Evolutionary conservation across 208 protist species (phyloP), one percentile per base, ranked within the genome.

Genomic region (Wallacemonas sp.): DNA sequence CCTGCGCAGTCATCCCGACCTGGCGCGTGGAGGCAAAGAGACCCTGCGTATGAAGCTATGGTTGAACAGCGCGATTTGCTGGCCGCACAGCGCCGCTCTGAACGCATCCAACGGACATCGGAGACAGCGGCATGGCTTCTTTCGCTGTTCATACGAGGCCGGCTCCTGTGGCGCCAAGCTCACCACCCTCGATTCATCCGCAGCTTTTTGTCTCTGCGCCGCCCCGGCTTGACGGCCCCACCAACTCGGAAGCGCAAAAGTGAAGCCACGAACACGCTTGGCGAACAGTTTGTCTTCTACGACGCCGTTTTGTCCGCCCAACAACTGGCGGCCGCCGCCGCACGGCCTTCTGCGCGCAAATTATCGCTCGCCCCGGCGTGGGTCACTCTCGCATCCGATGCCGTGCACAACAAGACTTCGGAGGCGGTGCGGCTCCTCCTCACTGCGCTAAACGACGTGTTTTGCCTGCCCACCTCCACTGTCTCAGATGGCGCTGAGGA

Each of bases 11-110:
- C 46, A 8, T 24, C 46, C 15, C 66, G 72, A 41, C 66, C 56
- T 21, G 45, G 22, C 9, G 30, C 51, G 27, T 93, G 86, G 86
- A 51, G 84, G 34, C 67, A 61, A 9, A 56, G 45, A 27, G 88
- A 93, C 45, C 81, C 88, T 5, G 79, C 74, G 1, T 89, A 90
- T 47, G 77, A 83, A 63, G 77, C 76, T 17, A 86, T 91, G 79
- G 62, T 81, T 33, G 86, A 94, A 62, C 86, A 91, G 49, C 75
- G 76, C 39, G 80, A 94, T 51, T 54, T 86, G n/a, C 66, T 92
- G 5, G 77, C 86, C 1, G 91, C 91, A 6, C 71, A 88, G 49
- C 78, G 86, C 27, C 82, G 84, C 45, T 88, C 82, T 9, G 77
- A 93, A 61, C 91, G 83, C 24, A 91, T 94, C 36, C 79, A 87